Conservation (phyloP, 495 filamentous ascomycete genomes). For the Talaromyces wortmannii region DNA sequence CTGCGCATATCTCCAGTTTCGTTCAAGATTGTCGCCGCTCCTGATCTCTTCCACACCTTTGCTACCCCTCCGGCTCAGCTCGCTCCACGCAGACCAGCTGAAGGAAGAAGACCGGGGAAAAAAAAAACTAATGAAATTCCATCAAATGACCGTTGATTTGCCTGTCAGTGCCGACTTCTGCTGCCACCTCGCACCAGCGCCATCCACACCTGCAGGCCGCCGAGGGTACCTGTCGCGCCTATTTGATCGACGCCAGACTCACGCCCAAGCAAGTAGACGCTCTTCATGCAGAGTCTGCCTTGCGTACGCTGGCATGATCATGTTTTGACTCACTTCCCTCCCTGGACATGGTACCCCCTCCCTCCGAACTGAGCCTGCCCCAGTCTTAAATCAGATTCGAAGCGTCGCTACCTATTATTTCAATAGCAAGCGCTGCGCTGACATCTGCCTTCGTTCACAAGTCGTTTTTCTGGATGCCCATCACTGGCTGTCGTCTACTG, state of each 20-base stretch:
- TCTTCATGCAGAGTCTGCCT: constrained; percentile 7
- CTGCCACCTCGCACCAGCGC: not conserved
- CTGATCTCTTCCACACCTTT: not conserved
- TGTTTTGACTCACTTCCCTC: constrained; percentile 2
- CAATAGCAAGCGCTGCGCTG: not conserved
- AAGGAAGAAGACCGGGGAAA: not conserved
- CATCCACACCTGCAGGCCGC: constrained; percentile 5
- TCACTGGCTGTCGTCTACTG: not conserved
- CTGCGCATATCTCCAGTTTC: not conserved
- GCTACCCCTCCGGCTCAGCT: not conserved
- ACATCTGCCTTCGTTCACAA: not conserved
- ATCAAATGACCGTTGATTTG: not conserved
- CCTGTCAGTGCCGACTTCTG: not conserved
- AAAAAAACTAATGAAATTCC: not conserved
- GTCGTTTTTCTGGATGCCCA: not conserved
- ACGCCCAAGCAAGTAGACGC: not conserved
- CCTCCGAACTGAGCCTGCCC: not conserved
- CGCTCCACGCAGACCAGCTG: constrained; percentile 1
- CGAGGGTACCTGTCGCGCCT: constrained; percentile 4
- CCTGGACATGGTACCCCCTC: constrained; percentile 2
- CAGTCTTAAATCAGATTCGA: not conserved
- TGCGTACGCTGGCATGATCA: constrained; percentile 4
- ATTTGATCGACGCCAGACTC: constrained; percentile 1
- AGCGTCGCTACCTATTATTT: constrained; percentile 1
- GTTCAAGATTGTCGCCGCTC: not conserved